These are phyloP conservation scores for sweet orange (Citrus sinensis) DNA, from an alignment of 345 rosid genomes.

Conservation along the genomic window DNA sequence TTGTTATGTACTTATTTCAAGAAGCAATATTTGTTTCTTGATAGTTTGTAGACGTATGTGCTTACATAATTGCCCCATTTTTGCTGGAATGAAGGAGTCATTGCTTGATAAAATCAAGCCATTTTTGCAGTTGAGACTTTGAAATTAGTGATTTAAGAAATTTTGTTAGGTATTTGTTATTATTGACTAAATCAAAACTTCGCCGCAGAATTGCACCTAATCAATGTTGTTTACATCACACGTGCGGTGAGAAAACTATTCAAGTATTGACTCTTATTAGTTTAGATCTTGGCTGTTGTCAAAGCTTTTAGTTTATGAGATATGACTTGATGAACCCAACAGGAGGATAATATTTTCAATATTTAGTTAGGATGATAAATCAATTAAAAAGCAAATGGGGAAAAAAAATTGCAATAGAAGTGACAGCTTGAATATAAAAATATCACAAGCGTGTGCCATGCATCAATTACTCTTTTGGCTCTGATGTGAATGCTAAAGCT, in stretches of 20 bases:
- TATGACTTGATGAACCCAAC: conserved; percentile 11
- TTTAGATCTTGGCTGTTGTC: conserved; percentile 6
- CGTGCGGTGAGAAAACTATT: conserved; percentile 31
- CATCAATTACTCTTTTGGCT: background rate
- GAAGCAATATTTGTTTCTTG: background rate
- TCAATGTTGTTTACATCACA: conserved; percentile 17
- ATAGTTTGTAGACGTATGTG: conserved; percentile 10
- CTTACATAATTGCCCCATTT: conserved; percentile 7
- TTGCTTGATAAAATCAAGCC: conserved; percentile 9
- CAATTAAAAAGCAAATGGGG: background rate
- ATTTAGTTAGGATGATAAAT: too few relatives aligned
- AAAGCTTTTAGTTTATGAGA: conserved; percentile 9
- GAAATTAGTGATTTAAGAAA: conserved; percentile 1
- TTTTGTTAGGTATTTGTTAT: conserved; percentile 21
- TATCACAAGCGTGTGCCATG: background rate
- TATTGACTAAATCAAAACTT: conserved; percentile 23
- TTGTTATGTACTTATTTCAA: background rate
- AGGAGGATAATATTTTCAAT: background rate
- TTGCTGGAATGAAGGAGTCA: conserved; percentile 25
- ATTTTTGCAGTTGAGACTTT: conserved; percentile 15
- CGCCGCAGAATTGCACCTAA: conserved; percentile 13
- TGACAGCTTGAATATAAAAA: background rate
- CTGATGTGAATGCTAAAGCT: background rate
- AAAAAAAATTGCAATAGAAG: background rate
- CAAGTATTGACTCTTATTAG: conserved; percentile 19